Conservation (phyloP, 768 basidiomycete genomes). For the Leccinum fibrillosum region DNA sequence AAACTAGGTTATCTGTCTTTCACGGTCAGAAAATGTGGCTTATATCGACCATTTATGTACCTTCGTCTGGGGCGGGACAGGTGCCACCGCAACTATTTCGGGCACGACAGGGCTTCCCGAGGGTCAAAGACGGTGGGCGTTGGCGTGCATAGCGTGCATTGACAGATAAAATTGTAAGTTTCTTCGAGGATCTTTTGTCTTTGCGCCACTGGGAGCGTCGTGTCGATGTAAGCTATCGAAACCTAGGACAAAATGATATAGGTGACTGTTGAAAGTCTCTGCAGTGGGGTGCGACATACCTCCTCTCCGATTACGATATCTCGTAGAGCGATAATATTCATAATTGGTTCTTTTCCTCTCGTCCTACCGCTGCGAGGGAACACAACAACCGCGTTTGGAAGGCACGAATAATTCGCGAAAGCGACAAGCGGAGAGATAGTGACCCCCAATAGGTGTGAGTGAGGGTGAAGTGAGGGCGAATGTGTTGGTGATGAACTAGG, state of each 20-base stretch:
- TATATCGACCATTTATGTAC: constrained; percentile 30
- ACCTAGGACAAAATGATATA: constrained; percentile 44
- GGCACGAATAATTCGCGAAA: constrained; percentile 84
- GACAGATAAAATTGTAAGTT: constrained; percentile 78
- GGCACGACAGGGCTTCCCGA: constrained; percentile 67
- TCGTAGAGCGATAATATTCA: constrained; percentile 73
- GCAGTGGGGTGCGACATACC: constrained; percentile 36
- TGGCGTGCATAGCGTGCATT: constrained; percentile 55
- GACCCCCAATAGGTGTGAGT: constrained; percentile 74
- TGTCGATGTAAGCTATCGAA: constrained; percentile 81
- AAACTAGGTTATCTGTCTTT: constrained; percentile 43
- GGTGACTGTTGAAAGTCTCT: neutral
- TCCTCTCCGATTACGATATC: constrained; percentile 66
- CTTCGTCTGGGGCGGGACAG: constrained; percentile 62
- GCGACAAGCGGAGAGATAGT: constrained; percentile 80
- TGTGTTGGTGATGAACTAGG: constrained; percentile 87
- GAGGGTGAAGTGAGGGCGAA: constrained; percentile 80
- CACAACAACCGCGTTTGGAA: constrained; percentile 87
- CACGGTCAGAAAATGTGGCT: neutral
- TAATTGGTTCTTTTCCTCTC: constrained; percentile 48
- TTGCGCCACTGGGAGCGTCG: constrained; percentile 57
- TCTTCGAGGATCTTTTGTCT: constrained; percentile 59
- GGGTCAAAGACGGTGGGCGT: constrained; percentile 44
- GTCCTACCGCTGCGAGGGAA: constrained; percentile 60
- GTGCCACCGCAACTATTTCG: constrained; percentile 61